Evolutionary conservation across 192 early-diverging fungal genomes (phyloP).

Genomic region (Haplosporangium gracile): DNA sequence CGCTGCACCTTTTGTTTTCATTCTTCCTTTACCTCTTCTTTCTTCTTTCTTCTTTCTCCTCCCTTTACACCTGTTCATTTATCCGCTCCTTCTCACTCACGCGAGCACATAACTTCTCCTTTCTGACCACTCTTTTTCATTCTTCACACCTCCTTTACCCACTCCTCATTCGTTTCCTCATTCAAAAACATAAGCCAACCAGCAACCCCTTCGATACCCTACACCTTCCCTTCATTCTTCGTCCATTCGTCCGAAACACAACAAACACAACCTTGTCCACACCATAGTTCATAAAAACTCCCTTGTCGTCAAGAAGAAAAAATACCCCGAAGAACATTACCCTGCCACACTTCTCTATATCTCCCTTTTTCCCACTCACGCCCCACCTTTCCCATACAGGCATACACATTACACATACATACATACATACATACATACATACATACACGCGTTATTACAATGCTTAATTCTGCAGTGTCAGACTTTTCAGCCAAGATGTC

Average conservation of each 20-base stretch:
- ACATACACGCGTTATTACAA: neutral
- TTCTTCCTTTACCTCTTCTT: neutral
- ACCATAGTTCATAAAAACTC: too few species aligned
- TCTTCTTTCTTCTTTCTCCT: neutral
- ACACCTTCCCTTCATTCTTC: neutral
- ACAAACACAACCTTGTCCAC: too few species aligned
- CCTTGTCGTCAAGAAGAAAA: too few species aligned
- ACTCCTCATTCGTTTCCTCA: neutral
- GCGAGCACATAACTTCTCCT: neutral
- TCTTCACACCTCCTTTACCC: neutral
- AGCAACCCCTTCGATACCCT: neutral
- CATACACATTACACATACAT: neutral
- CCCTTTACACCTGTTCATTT: neutral
- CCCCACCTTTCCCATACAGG: neutral
- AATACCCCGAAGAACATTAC: neutral
- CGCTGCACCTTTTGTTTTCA: neutral
- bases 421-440: neutral
- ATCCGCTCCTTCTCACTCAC: neutral
- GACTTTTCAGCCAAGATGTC: constrained; percentile 31
- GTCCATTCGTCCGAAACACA: too few species aligned
- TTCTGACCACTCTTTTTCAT: neutral
- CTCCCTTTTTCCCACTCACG: neutral
- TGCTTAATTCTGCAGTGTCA: constrained; percentile 10
- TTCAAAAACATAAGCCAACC: neutral
- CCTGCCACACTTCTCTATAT: too few species aligned